These are phyloP conservation scores for Apiotrichum laibachii DNA, from an alignment of 1,284 basidiomycete genomes.

Conservation along the genomic window DNA sequence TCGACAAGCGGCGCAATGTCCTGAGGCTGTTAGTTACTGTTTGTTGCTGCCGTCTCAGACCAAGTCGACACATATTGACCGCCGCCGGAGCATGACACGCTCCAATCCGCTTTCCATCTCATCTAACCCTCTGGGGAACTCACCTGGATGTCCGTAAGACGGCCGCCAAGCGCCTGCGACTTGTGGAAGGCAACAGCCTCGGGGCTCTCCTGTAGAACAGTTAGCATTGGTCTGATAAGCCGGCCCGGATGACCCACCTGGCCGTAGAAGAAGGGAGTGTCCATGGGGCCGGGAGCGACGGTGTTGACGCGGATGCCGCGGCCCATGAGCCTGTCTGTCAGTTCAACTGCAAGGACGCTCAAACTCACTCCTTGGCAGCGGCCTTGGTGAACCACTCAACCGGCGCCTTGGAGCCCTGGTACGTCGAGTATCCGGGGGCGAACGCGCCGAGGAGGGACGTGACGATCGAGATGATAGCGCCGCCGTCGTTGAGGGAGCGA, in stretches of 20 bases:
- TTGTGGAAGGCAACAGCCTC: slow-evolving; percentile 24
- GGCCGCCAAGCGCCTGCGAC: slow-evolving; percentile 13
- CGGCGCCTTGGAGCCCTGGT: slow-evolving; percentile 31
- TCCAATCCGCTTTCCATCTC: no score
- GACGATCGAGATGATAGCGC: slow-evolving; percentile 27
- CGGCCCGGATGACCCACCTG: neutral
- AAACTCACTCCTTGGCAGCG: slow-evolving; percentile 25
- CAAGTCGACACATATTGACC: no score
- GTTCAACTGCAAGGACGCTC: neutral
- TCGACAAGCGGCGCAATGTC: slow-evolving; percentile 22
- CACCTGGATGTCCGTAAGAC: slow-evolving; percentile 21
- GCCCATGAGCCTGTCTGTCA: slow-evolving; percentile 10
- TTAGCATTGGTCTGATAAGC: neutral
- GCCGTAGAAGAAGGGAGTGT: slow-evolving; percentile 27
- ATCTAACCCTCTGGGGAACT: neutral
- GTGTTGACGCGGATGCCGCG: slow-evolving; percentile 24
- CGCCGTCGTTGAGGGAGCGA: slow-evolving; percentile 22
- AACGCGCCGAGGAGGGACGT: slow-evolving; percentile 26
- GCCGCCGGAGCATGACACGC: no score
- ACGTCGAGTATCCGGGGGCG: slow-evolving; percentile 26
- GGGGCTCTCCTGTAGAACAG: slow-evolving; percentile 5
- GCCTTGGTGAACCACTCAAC: slow-evolving; percentile 32
- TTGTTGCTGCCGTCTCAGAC: no score
- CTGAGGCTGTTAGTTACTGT: neutral
- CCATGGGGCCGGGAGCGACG: slow-evolving; percentile 23